A percentile compares a stretch with the other conserved stretches of the same genome.
These are phyloP conservation scores for Rhizopus microsporus DNA, from an alignment of 371 early-diverging fungal species.

Conservation along the genomic window DNA sequence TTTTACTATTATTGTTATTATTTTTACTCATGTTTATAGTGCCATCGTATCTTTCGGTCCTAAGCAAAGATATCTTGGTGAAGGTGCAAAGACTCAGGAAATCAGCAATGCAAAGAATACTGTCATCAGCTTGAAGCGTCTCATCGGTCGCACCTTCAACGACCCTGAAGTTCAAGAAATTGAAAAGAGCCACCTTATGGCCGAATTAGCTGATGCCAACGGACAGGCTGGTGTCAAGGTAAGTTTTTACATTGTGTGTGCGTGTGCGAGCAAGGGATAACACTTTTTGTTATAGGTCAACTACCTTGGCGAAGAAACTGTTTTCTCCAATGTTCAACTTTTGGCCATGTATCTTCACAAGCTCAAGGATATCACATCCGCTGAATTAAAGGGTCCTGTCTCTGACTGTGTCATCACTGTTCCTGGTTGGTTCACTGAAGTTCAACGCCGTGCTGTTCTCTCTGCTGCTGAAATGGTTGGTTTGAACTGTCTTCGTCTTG, in stretches of 20 bases:
- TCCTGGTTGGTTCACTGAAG: conserved; percentile 94
- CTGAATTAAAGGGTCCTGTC: conserved; percentile 83
- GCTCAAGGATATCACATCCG: conserved; percentile 86
- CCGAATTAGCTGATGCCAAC: conserved; percentile 77
- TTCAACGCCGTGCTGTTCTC: conserved; percentile 87
- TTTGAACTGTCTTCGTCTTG: conserved; percentile 88
- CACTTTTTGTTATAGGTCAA: conserved; percentile 50
- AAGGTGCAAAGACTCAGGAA: conserved; percentile 94
- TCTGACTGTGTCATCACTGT: conserved; percentile 94
- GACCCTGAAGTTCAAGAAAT: conserved; percentile 88
- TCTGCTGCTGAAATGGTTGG: conserved; percentile 91
- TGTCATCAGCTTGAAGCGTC: conserved; percentile 91
- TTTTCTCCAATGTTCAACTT: conserved; percentile 89
- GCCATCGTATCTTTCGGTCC: conserved; percentile 92
- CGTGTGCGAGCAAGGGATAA: background rate
- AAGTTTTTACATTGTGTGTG: background rate
- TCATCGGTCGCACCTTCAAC: conserved; percentile 89
- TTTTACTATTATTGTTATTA: background rate
- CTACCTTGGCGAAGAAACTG: conserved; percentile 75
- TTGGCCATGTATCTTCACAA: conserved; percentile 93
- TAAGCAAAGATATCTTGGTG: conserved; percentile 95
- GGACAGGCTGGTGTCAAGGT: conserved; percentile 89
- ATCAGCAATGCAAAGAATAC: conserved; percentile 96
- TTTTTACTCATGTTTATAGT: conserved; percentile 32
- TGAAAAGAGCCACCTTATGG: conserved; percentile 82